Evolutionary conservation across 2,329 filamentous ascomycete genomes (phyloP).

Genomic region (Phaeosphaeriaceae sp.): DNA sequence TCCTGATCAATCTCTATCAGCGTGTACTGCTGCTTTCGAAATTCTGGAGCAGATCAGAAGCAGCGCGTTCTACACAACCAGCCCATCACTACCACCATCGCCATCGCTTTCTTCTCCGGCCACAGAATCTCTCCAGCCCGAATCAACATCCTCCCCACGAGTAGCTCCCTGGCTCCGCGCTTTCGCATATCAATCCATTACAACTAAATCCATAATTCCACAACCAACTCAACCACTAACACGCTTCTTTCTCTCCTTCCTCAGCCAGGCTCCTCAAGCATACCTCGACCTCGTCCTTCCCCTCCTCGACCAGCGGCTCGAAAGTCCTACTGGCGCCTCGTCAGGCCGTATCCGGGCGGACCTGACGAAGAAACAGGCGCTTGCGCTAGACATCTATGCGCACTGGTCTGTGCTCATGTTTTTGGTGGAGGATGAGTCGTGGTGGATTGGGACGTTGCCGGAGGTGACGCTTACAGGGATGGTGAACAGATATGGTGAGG

Average conservation of each 20-base stretch:
- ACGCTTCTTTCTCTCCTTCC: slow-evolving; percentile 14
- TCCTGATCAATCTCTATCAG: background rate
- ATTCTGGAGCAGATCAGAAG: background rate
- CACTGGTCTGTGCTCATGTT: slow-evolving; percentile 31
- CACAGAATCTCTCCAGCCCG: background rate
- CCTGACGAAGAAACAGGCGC: slow-evolving; percentile 18
- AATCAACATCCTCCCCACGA: background rate
- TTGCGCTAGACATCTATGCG: slow-evolving; percentile 28
- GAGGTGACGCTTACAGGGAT: slow-evolving; percentile 20
- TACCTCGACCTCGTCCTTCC: slow-evolving; percentile 16
- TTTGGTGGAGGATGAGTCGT: slow-evolving; percentile 25
- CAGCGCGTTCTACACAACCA: background rate
- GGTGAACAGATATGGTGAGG: slow-evolving; percentile 22
- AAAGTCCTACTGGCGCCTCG: slow-evolving; percentile 4
- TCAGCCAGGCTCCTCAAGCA: slow-evolving; percentile 6
- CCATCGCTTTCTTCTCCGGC: background rate
- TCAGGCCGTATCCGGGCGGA: background rate
- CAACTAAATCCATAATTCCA: background rate
- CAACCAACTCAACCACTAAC: slow-evolving; percentile 6
- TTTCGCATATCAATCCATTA: background rate
- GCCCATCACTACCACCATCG: background rate
- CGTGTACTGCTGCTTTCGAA: slow-evolving; percentile 1
- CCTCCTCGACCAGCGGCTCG: slow-evolving; percentile 16
- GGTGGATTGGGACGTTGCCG: slow-evolving; percentile 29
- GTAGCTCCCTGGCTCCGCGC: background rate